Evolutionary conservation across 257 asterid genomes (phyloP).

Genomic region (Solanum ossicruentum): DNA sequence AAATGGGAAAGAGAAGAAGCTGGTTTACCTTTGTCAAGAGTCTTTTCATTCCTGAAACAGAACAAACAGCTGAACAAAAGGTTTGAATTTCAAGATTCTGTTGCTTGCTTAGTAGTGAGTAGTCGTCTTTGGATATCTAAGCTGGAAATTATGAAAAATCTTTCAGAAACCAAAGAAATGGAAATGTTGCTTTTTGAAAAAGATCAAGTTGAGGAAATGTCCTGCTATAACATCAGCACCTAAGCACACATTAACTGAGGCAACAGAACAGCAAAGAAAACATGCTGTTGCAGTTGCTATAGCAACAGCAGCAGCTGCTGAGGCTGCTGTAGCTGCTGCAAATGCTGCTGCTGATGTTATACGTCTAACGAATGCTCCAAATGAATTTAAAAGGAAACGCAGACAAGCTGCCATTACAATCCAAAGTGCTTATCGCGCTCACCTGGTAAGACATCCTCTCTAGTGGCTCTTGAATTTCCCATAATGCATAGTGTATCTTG

Average conservation of each 20-base stretch:
- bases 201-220: conserved; percentile 29
- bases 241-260: conserved; percentile 34
- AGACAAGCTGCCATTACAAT: conserved; percentile 38
- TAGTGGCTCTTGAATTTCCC: not conserved
- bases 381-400: conserved; percentile 13
- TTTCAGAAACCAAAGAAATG: conserved; percentile 43
- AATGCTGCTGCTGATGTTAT: conserved; percentile 94
- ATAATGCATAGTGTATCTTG: not conserved
- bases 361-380: conserved; percentile 43
- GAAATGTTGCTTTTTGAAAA: conserved; percentile 34
- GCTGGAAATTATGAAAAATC: not conserved
- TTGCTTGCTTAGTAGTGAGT: not conserved
- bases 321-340: conserved; percentile 87
- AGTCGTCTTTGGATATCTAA: not conserved
- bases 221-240: conserved; percentile 37
- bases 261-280: conserved; percentile 53
- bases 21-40: conserved; percentile 63
- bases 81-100: conserved; percentile 14
- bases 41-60: conserved; percentile 36
- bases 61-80: conserved; percentile 38
- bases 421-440: conserved; percentile 58
- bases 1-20: conserved; percentile 58
- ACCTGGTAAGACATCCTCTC: conserved; percentile 45
- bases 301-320: conserved; percentile 86
- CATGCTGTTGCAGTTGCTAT: conserved; percentile 62